Conservation (phyloP, 169 alveolate species). For the Eimeria necatrix region DNA sequence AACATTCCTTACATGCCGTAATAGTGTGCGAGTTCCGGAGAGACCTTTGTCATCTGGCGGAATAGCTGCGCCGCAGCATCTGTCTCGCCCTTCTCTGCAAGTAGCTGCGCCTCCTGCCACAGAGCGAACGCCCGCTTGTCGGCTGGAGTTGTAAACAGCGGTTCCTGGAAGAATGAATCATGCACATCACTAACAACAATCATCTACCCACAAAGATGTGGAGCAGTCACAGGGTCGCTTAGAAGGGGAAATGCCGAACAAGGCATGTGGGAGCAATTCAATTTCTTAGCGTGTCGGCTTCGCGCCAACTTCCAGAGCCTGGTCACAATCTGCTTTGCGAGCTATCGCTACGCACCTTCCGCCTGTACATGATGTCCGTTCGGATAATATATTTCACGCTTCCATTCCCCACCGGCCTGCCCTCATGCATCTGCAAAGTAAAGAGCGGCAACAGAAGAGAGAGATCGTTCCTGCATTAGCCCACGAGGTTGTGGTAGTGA, state of each 20-base stretch:
- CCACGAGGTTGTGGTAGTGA: too few relatives aligned
- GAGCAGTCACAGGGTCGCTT: too few relatives aligned
- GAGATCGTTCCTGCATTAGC: not conserved
- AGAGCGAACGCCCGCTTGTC: conserved; percentile 79
- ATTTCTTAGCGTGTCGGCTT: too few relatives aligned
- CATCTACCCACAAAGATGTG: not conserved
- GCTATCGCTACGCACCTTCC: conserved; percentile 69
- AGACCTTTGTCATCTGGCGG: conserved; percentile 66
- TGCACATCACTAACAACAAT: not conserved
- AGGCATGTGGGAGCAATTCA: too few relatives aligned
- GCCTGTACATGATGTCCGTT: conserved; percentile 83
- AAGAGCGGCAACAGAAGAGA: not conserved
- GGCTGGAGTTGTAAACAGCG: conserved; percentile 72
- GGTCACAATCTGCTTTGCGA: too few relatives aligned
- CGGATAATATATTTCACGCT: conserved; percentile 84
- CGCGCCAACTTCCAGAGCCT: too few relatives aligned
- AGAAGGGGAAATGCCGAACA: too few relatives aligned
- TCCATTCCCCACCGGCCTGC: conserved; percentile 83
- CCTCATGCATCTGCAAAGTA: conserved; percentile 85
- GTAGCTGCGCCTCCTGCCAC: conserved; percentile 81
- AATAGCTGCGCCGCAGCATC: conserved; percentile 78
- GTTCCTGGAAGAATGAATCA: not conserved
- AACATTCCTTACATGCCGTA: conserved; percentile 64
- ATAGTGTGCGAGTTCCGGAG: conserved; percentile 73
- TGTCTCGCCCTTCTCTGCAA: conserved; percentile 81